Evolutionary conservation across 2,329 filamentous ascomycete species (phyloP), one percentile per base, ranked within the genome.

Genomic region (Lachnellula hyalina): DNA sequence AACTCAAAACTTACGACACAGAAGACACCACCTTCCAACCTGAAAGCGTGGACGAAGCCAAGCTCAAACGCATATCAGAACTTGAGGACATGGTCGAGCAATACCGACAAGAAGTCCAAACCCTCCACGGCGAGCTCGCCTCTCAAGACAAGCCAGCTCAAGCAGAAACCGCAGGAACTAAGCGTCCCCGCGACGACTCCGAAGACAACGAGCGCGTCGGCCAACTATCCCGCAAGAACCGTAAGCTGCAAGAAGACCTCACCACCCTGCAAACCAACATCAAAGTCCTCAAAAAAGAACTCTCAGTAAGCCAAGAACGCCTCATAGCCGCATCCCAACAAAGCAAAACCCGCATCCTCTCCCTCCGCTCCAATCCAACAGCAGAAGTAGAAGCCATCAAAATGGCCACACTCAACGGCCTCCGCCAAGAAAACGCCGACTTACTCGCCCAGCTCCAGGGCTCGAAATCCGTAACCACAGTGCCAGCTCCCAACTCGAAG

Each of bases 281-380:
- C 58, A 81, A 85, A 32, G 74, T 95, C 35, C 76, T 95, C 7
- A 82, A 89, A 65, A 86, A 85, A 58, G 90, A 96, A 65, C 78
- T 94, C 47, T 79, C 85, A 41, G 86, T 91, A 11, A 78, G 81
- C 53, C 78, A 83, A 55, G 83, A 87, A 34, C 91, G 96, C 67
- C 82, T 97, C 23, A 79, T 81, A 47, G 76, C 78, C 1, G 81
- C 81, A 5, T 79, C 81, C 58, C 78, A 86, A 49, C 83, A 86
- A 17, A 87, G 84, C 32, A 85, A 88, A 60, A 95, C 87, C 3
- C 89, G 94, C 36, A 79, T 97, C 47, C 81, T 99, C 25, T 87
- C 94, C 52, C 77, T 97, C 14, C 87, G 90, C 55, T 86, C 87
- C n/a, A 99, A 99, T 70, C 94, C 94, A 0, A 97, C 94, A 0